These are phyloP conservation scores for Ceratocystis eucalypticola DNA, from an alignment of 2,329 filamentous ascomycete genomes.

Conservation along the genomic window DNA sequence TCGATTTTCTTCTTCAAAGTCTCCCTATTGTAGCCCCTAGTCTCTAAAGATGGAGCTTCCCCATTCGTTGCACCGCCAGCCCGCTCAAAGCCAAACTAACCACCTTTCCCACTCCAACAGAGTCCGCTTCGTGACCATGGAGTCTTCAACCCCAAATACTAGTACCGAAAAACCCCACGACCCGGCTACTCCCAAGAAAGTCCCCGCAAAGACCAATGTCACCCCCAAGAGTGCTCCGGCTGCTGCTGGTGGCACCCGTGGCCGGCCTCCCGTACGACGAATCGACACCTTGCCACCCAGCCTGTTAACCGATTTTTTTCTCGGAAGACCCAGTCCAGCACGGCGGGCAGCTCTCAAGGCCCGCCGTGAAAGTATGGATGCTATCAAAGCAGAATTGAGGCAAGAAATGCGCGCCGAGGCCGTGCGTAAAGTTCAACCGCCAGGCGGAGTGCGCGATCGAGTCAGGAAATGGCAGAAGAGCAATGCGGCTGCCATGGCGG, in stretches of 20 bases:
- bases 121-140: constrained; percentile 14
- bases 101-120: not conserved
- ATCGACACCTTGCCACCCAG: constrained; percentile 32
- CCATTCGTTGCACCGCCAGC: not conserved
- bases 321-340: constrained; percentile 43
- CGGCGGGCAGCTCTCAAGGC: constrained; percentile 39
- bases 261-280: constrained; percentile 30
- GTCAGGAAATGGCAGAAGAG: constrained; percentile 76
- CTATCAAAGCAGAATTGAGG: constrained; percentile 39
- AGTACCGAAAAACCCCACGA: constrained; percentile 18
- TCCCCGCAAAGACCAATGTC: constrained; percentile 12
- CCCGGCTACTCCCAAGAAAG: constrained; percentile 14
- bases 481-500: constrained; percentile 51
- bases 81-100: constrained; percentile 3
- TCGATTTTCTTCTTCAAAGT: not conserved
- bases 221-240: constrained; percentile 34
- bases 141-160: constrained; percentile 9
- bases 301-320: constrained; percentile 43
- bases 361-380: constrained; percentile 45
- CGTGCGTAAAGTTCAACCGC: constrained; percentile 47
- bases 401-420: constrained; percentile 29
- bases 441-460: constrained; percentile 58
- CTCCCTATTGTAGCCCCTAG: constrained; percentile 3
- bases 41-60: constrained; percentile 2
- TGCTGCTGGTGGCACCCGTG: constrained; percentile 22